A percentile compares a stretch with the other conserved stretches of the same genome.
Evolutionary conservation across 805 yeast species (phyloP).

Genomic region (Saturnispora gosingensis): DNA sequence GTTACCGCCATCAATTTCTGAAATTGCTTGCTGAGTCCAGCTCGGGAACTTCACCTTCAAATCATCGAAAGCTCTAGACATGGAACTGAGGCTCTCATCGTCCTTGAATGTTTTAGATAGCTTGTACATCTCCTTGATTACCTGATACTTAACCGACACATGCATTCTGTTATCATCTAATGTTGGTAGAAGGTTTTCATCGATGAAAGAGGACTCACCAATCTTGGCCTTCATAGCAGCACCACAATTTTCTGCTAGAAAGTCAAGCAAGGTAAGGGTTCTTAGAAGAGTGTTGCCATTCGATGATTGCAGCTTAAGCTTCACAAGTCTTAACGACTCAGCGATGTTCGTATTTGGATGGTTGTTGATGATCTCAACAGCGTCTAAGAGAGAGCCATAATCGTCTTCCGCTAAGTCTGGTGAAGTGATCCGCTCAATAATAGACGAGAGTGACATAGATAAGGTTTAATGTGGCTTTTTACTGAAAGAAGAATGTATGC

Average conservation of each 20-base stretch:
- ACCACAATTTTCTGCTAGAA: conserved; percentile 73
- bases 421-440: conserved; percentile 48
- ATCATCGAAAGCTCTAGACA: conserved; percentile 50
- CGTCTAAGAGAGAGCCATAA: conserved; percentile 56
- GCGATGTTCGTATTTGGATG: conserved; percentile 51
- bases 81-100: conserved; percentile 70
- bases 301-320: conserved; percentile 37
- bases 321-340: conserved; percentile 37
- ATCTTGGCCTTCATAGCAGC: conserved; percentile 55
- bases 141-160: conserved; percentile 51
- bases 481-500: neutral
- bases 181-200: conserved; percentile 35
- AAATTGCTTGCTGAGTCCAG: conserved; percentile 24
- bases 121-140: conserved; percentile 61
- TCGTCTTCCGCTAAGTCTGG: conserved; percentile 55
- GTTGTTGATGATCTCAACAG: conserved; percentile 54
- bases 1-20: conserved; percentile 21
- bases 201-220: conserved; percentile 47
- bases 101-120: conserved; percentile 51
- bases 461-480: neutral
- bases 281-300: conserved; percentile 63
- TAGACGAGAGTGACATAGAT: conserved; percentile 10
- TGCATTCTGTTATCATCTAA: conserved; percentile 51
- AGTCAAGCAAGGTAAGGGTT: conserved; percentile 43
- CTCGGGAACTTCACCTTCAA: conserved; percentile 34